Evolutionary conservation across 1,139 yeast genomes (phyloP), one percentile per base, ranked within the genome.

Genomic region (Magnusiomyces tetraspermus): DNA sequence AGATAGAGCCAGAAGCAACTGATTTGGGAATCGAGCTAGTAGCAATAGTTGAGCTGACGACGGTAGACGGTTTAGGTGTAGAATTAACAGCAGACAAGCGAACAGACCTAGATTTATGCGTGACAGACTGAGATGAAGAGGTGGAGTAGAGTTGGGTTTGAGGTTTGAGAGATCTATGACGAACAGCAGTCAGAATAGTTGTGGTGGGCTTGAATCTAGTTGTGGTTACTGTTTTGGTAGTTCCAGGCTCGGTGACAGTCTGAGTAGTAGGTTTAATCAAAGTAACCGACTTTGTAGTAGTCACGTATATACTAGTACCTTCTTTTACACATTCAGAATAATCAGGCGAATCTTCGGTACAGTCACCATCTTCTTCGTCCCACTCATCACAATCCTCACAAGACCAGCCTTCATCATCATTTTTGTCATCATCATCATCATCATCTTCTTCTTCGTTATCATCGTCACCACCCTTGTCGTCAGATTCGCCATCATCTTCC

Each of bases 311-410:
- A n/a, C n/a, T n/a, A n/a, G n/a, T n/a, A n/a, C 40, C 33, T 15
- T 21, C 40, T 19, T 22, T 41, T n/a, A 23, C 19, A 13, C 17
- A 30, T 15, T 28, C 40, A 31, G 22, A 17, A 33, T 21, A 2
- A 31, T 24, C 17, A 23, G 22, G 19, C 17, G 64, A 24, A 65
- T 62, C 17, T 71, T 59, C 43, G n/a, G 15, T 24, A 40, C 15
- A 19, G 10, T 40, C 30, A 15, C 26, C 33, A 71, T 68, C 24
- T 55, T 60, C 49, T 63, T 63, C 23, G 65, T 31, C 47, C 21
- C 33, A 37, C 3, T 33, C 47, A 22, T 31, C 41, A 6, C 23
- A 24, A 3, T 23, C 46, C 11, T 49, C 42, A 17, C 37, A 26
- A 2, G 23, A 21, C 17, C 33, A 22, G 11, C 26, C 47, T 6